Conservation (phyloP, 352 stramenopile species). For the Phytophthora brassicae region DNA sequence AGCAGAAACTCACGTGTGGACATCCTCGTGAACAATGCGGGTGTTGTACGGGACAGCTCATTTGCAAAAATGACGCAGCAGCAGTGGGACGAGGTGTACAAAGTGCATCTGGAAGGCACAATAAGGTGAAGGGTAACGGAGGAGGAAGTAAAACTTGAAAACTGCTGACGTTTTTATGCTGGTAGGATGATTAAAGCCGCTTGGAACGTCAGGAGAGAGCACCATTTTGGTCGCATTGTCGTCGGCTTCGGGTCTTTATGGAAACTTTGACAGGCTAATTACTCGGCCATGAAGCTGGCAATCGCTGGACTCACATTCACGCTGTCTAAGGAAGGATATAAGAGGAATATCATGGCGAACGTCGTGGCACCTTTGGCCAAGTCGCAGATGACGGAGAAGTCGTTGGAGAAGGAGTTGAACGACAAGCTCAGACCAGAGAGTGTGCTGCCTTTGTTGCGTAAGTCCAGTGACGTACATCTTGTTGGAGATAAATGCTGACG, state of each 20-base stretch:
- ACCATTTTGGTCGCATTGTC: constrained; percentile 85
- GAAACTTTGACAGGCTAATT: constrained; percentile 91
- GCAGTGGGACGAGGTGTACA: constrained; percentile 83
- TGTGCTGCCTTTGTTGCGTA: constrained; percentile 79
- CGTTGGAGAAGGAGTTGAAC: constrained; percentile 69
- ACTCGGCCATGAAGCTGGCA: constrained; percentile 88
- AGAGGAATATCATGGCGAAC: constrained; percentile 79
- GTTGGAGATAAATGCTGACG: neutral
- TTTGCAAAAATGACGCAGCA: constrained; percentile 86
- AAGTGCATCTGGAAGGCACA: constrained; percentile 84
- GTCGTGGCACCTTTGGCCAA: constrained; percentile 81
- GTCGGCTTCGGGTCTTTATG: constrained; percentile 83
- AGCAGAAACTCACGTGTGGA: constrained; percentile 54
- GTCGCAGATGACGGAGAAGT: constrained; percentile 83
- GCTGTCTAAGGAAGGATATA: constrained; percentile 78
- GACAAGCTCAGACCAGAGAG: constrained; percentile 70
- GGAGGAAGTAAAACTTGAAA: neutral
- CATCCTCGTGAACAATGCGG: constrained; percentile 94
- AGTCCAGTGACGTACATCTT: constrained; percentile 7
- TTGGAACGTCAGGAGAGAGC: constrained; percentile 78
- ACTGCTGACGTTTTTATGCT: neutral
- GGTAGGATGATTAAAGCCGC: constrained; percentile 68
- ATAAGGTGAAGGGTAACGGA: constrained; percentile 48
- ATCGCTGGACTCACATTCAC: constrained; percentile 93
- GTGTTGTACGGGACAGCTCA: constrained; percentile 87